A percentile compares a stretch with the other conserved stretches of the same genome.
phyloP scores from a whole-genome alignment of 768 basidiomycete genomes.

The Chalciporus sphaerocephalus region DNA sequence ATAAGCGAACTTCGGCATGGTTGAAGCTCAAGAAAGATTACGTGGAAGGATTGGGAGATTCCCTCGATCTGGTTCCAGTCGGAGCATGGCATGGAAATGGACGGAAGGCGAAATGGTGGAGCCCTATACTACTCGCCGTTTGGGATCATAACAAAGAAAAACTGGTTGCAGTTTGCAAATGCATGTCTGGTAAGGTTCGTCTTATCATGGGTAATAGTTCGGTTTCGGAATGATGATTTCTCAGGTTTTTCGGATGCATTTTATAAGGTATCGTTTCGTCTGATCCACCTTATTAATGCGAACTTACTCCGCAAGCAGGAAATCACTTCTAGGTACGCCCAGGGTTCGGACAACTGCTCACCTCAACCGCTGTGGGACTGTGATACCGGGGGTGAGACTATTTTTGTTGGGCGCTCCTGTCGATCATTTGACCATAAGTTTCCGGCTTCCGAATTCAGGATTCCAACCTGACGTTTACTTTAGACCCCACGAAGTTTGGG shows the following conservation, averaged over 20 bases:
- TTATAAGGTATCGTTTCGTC: slow-evolving; percentile 51
- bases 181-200: slow-evolving; percentile 66
- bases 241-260: slow-evolving; percentile 80
- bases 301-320: slow-evolving; percentile 38
- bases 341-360: slow-evolving; percentile 53
- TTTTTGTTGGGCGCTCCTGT: not conserved
- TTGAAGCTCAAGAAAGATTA: slow-evolving; percentile 93
- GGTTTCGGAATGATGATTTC: slow-evolving; percentile 7
- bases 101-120: slow-evolving; percentile 89
- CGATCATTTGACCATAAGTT: not conserved
- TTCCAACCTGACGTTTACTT: slow-evolving; percentile 67
- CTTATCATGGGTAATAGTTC: not conserved
- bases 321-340: slow-evolving; percentile 60
- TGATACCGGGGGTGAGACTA: slow-evolving; percentile 54
- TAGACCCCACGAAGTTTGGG: slow-evolving; percentile 79
- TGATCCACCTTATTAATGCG: slow-evolving; percentile 1
- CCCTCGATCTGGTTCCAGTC: slow-evolving; percentile 65
- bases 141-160: slow-evolving; percentile 61
- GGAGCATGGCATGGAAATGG: slow-evolving; percentile 91
- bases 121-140: slow-evolving; percentile 76
- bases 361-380: slow-evolving; percentile 52
- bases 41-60: slow-evolving; percentile 72
- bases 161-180: slow-evolving; percentile 81
- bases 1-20: slow-evolving; percentile 85
- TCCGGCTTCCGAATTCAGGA: slow-evolving; percentile 33